phyloP scores from a whole-genome alignment of 805 yeast species.

The Isabelozyma gotoi region DNA sequence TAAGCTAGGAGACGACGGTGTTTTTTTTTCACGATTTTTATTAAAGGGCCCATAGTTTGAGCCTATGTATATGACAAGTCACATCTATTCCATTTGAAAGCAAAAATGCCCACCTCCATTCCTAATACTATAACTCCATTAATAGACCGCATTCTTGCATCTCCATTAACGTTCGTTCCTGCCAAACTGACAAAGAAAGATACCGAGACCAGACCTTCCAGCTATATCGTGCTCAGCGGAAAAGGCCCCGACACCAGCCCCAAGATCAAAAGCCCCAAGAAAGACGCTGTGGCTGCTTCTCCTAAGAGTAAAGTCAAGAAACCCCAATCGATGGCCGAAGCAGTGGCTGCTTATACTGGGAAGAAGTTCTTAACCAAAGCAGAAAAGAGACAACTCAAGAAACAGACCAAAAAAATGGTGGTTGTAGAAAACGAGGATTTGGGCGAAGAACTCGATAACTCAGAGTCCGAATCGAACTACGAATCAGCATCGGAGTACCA shows the following conservation, averaged over 20 bases:
- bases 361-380: slow-evolving; percentile 52
- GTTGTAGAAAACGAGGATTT: slow-evolving; percentile 19
- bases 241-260: slow-evolving; percentile 1
- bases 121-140: slow-evolving; percentile 48
- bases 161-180: slow-evolving; percentile 62
- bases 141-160: slow-evolving; percentile 59
- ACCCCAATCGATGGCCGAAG: slow-evolving; percentile 56
- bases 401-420: slow-evolving; percentile 21
- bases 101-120: neutral
- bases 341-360: slow-evolving; percentile 57
- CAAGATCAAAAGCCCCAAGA: neutral
- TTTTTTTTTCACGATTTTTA: too few species aligned
- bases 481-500: slow-evolving; percentile 35
- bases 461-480: slow-evolving; percentile 21
- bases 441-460: slow-evolving; percentile 17
- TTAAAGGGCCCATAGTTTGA: neutral
- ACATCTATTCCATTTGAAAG: too few species aligned
- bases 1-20: neutral
- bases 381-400: slow-evolving; percentile 31
- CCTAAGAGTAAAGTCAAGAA: slow-evolving; percentile 14
- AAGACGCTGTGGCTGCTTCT: neutral
- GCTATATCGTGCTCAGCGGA: slow-evolving; percentile 44
- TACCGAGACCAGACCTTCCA: slow-evolving; percentile 45
- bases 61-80: too few species aligned
- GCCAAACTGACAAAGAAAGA: slow-evolving; percentile 53